These are phyloP conservation scores for Aspergillus fumigatus DNA, from an alignment of 2,329 filamentous ascomycete species.

Conservation along the genomic window DNA sequence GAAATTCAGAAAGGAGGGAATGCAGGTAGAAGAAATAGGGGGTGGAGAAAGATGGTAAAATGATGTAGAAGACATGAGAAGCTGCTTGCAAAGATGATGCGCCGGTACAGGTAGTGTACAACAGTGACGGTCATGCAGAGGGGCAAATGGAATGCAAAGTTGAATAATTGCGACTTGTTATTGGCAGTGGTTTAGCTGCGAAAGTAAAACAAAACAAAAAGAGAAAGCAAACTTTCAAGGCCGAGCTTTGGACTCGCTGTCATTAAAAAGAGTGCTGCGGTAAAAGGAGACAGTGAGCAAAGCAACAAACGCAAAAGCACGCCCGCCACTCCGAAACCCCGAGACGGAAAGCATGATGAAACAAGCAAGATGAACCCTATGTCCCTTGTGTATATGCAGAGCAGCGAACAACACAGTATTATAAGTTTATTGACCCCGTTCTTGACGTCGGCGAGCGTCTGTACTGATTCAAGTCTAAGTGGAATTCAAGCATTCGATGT, in stretches of 20 bases:
- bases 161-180: conserved; percentile 15
- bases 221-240: conserved; percentile 6
- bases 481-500: conserved; percentile 1
- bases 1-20: conserved; percentile 16
- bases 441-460: conserved; percentile 14
- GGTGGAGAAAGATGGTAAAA: conserved; percentile 12
- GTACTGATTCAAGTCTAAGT: not conserved
- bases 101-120: conserved; percentile 30
- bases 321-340: conserved; percentile 23
- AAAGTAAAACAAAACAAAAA: conserved; percentile 19
- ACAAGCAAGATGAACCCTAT: conserved; percentile 27
- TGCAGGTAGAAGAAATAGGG: conserved; percentile 18
- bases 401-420: conserved; percentile 33
- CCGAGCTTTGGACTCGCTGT: conserved; percentile 22
- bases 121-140: conserved; percentile 29
- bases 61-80: conserved; percentile 10
- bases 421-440: conserved; percentile 17
- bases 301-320: conserved; percentile 19
- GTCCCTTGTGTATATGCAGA: conserved; percentile 39
- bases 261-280: conserved; percentile 23
- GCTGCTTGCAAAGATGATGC: conserved; percentile 15
- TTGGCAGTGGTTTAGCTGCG: conserved; percentile 19
- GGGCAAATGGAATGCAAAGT: conserved; percentile 19
- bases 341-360: conserved; percentile 19
- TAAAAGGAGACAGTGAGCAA: conserved; percentile 13